Evolutionary conservation across 2,329 filamentous ascomycete species (phyloP).

Genomic region (Talaromyces atroroseus): DNA sequence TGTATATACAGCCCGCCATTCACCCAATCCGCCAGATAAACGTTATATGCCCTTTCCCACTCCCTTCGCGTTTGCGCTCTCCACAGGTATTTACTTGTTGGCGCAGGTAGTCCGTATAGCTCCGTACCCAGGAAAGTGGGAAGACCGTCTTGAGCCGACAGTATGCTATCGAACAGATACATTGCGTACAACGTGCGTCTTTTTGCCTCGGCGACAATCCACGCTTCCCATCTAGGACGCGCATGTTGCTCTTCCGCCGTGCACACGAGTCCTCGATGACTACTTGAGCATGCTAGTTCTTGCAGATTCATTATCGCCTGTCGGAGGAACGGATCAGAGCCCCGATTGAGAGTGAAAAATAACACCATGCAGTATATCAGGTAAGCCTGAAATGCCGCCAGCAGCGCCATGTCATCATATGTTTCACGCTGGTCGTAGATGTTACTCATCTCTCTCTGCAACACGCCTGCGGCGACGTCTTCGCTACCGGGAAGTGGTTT

Average conservation of each 20-base stretch:
- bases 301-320: conserved; percentile 48
- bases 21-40: conserved; percentile 39
- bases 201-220: conserved; percentile 51
- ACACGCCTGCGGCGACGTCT: conserved; percentile 16
- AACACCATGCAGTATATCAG: conserved; percentile 49
- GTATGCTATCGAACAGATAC: conserved; percentile 51
- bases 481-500: conserved; percentile 23
- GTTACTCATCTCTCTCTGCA: conserved; percentile 23
- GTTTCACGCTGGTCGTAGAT: conserved; percentile 13
- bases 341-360: conserved; percentile 37
- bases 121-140: conserved; percentile 49
- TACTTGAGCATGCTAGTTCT: conserved; percentile 42
- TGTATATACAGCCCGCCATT: conserved; percentile 42
- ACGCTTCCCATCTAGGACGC: conserved; percentile 48
- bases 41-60: conserved; percentile 45
- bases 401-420: conserved; percentile 25
- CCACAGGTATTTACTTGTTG: conserved; percentile 43
- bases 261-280: conserved; percentile 42
- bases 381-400: conserved; percentile 50
- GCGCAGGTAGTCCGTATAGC: conserved; percentile 41
- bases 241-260: conserved; percentile 34
- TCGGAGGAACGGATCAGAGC: conserved; percentile 30
- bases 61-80: conserved; percentile 26
- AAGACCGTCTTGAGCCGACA: conserved; percentile 40
- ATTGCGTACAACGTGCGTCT: conserved; percentile 48